Conservation (phyloP, 441 rosid species). For the Iberis amara region DNA sequence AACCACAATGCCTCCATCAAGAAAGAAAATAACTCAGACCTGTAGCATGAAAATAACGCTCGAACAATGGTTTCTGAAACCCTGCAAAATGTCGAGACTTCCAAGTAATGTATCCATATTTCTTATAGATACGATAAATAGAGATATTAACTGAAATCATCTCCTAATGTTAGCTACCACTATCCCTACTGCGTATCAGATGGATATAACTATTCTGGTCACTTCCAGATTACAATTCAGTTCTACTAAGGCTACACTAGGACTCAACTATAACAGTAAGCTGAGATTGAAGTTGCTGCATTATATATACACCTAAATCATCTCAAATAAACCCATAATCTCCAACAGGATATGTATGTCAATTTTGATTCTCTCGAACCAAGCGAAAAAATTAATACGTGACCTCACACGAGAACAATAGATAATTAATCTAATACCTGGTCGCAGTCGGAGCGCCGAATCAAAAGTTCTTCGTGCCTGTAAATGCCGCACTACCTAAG, state of each 20-base stretch:
- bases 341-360: background rate
- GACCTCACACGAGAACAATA: too few relatives aligned
- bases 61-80: slow-evolving; percentile 31
- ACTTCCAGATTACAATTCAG: too few relatives aligned
- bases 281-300: background rate
- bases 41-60: slow-evolving; percentile 57
- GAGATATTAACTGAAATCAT: background rate
- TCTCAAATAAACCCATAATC: background rate
- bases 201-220: too few relatives aligned
- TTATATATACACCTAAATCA: slow-evolving; percentile 10
- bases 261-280: background rate
- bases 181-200: too few relatives aligned
- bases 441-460: slow-evolving; percentile 28
- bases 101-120: slow-evolving; percentile 33
- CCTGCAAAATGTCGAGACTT: slow-evolving; percentile 32
- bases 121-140: slow-evolving; percentile 27
- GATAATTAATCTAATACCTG: slow-evolving; percentile 26
- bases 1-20: slow-evolving; percentile 8
- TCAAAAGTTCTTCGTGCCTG: slow-evolving; percentile 32
- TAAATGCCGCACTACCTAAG: slow-evolving; percentile 49
- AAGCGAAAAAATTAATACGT: slow-evolving; percentile 8
- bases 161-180: background rate
- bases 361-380: background rate
- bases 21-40: slow-evolving; percentile 34
- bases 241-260: slow-evolving; percentile 11